phyloP scores from a whole-genome alignment of 768 basidiomycete genomes.

The Cytidiella melzeri region DNA sequence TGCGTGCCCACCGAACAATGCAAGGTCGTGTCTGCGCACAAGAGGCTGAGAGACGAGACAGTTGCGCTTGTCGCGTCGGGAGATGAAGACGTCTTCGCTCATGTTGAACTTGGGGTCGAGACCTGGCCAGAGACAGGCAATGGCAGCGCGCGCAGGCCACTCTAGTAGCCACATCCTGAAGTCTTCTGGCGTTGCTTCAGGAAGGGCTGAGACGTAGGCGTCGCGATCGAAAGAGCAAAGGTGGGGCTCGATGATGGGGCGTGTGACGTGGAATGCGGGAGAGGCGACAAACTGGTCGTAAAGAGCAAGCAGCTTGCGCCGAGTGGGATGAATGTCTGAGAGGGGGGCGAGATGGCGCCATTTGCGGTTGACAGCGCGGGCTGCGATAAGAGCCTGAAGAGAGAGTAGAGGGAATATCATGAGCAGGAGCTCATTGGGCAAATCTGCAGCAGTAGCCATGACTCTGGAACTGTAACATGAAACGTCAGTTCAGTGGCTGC shows the following conservation, averaged over 20 bases:
- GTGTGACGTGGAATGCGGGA: constrained; percentile 12
- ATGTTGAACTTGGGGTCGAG: constrained; percentile 13
- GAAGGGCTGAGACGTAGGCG: constrained; percentile 14
- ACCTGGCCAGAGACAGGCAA: constrained; percentile 19
- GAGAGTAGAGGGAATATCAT: constrained; percentile 18
- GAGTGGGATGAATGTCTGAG: constrained; percentile 15
- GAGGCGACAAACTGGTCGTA: constrained; percentile 14
- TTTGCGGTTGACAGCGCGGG: constrained; percentile 14
- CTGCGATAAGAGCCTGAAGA: constrained; percentile 18
- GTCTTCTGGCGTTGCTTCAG: constrained; percentile 16
- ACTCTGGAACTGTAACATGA: not conserved
- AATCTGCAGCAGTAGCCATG: constrained; percentile 4
- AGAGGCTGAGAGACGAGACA: not conserved
- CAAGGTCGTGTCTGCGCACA: constrained; percentile 7
- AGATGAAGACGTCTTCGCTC: constrained; percentile 8
- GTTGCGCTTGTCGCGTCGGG: constrained; percentile 9
- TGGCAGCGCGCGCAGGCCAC: constrained; percentile 21
- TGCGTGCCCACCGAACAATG: constrained; percentile 7
- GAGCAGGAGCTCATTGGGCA: constrained; percentile 20
- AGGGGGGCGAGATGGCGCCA: constrained; percentile 15
- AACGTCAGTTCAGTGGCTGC: too few species aligned
- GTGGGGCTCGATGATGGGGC: constrained; percentile 13
- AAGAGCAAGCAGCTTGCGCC: constrained; percentile 18
- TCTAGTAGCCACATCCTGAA: constrained; percentile 23
- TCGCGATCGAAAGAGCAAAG: constrained; percentile 14